Evolutionary conservation across 1,139 yeast species (phyloP).

Genomic region (Yamadazyma trypodendri): DNA sequence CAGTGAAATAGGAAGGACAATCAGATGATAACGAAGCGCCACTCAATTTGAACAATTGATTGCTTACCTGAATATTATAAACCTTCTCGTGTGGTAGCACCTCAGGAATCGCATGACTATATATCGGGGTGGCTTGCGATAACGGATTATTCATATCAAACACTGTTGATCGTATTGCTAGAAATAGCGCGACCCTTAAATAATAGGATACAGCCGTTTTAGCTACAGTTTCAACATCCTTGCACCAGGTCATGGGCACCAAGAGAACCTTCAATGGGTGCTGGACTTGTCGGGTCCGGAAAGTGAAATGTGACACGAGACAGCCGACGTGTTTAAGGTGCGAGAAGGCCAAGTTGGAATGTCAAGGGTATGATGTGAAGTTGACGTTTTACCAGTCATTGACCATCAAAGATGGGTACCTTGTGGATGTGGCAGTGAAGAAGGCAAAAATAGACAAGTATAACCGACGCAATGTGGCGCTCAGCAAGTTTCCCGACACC

Average conservation of each 20-base stretch:
- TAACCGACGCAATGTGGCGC: constrained; percentile 38
- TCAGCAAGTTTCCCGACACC: constrained; percentile 32
- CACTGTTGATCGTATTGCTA: too few species aligned
- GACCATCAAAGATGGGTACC: constrained; percentile 21
- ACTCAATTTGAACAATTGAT: constrained; percentile 54
- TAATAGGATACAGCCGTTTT: too few species aligned
- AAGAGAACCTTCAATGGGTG: constrained; percentile 49
- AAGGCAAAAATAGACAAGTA: constrained; percentile 24
- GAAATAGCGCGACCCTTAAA: neutral
- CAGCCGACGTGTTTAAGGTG: constrained; percentile 46
- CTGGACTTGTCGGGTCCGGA: constrained; percentile 52
- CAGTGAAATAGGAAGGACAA: constrained; percentile 63
- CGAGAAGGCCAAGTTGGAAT: constrained; percentile 35
- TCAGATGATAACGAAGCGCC: constrained; percentile 88
- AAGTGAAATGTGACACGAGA: constrained; percentile 49
- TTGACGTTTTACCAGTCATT: constrained; percentile 42
- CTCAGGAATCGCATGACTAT: constrained; percentile 53
- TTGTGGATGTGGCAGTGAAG: constrained; percentile 20
- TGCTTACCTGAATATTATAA: constrained; percentile 74
- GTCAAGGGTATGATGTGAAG: constrained; percentile 42
- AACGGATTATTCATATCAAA: constrained; percentile 6
- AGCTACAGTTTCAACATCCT: neutral
- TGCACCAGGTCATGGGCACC: constrained; percentile 7
- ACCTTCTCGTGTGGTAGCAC: constrained; percentile 64
- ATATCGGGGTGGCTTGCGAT: constrained; percentile 24